phyloP scores from a whole-genome alignment of 1,284 basidiomycete species.

The Melampsora americana region DNA sequence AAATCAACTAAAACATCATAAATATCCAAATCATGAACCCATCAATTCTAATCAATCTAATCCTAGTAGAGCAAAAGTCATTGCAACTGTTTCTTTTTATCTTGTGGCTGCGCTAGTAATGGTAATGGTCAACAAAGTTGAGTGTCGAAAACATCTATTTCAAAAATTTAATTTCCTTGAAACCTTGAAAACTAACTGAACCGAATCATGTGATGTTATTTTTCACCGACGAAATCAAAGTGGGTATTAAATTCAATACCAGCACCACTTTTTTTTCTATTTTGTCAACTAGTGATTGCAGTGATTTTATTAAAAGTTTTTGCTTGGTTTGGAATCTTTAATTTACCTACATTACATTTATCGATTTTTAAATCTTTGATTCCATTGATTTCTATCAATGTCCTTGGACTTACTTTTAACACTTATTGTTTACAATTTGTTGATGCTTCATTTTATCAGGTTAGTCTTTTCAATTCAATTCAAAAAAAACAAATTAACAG shows the following conservation, averaged over 20 bases:
- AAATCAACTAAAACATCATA: no score
- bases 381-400: slow-evolving; percentile 62
- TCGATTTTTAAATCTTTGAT: slow-evolving; percentile 61
- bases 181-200: not conserved
- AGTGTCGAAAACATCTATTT: not conserved
- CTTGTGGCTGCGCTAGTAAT: slow-evolving; percentile 70
- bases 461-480: slow-evolving; percentile 1
- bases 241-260: slow-evolving; percentile 55
- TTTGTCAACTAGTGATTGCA: slow-evolving; percentile 67
- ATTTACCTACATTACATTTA: slow-evolving; percentile 53
- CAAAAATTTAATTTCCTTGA: not conserved
- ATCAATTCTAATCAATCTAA: no score
- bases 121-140: slow-evolving; percentile 46
- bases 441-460: slow-evolving; percentile 42
- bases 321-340: slow-evolving; percentile 61
- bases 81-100: slow-evolving; percentile 70
- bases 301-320: slow-evolving; percentile 67
- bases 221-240: no score
- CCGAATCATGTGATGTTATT: not conserved
- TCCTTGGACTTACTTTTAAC: slow-evolving; percentile 71
- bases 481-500: no score
- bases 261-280: slow-evolving; percentile 67
- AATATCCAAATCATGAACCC: no score
- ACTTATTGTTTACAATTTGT: slow-evolving; percentile 68
- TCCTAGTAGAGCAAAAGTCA: slow-evolving; percentile 58